Base-by-base conservation (phyloP, 768 basidiomycete species). In the Boletus rubroflammeus region DNA sequence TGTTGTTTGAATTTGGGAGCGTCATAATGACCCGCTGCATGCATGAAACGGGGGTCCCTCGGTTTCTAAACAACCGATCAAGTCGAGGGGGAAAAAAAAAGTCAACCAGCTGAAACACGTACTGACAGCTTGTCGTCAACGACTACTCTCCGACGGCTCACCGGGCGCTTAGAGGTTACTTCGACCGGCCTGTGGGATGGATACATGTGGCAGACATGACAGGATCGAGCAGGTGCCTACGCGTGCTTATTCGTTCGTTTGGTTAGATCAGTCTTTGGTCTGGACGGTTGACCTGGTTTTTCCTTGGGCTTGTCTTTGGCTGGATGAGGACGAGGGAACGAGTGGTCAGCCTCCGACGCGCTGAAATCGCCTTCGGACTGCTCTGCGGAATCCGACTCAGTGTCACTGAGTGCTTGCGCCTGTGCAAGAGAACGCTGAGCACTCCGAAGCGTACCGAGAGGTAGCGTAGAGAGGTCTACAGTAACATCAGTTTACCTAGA, bases 41-140 rank as follows among this genome's bases (percentile, higher is more conserved):
- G 78, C 26, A 88, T 74, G 72, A 98, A 98, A 44, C 94, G 83
- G 1, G 95, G 94, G 72, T 98, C 94, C 29, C 93, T 82, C 14
- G 84, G 68, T 71, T 85, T 81, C 93, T 95, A 48, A 32, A 53
- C 35, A 10, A 23, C 6, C 26, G 25, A 45, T 32, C 29, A 54
- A 36, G 34, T 19, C 13, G 17, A 32, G 26, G 43, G 17, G 1
- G 19, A 34, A 60, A 53, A 43, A 56, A 6, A 61, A 53, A 41
- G 44, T 25, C 39, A 41, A 28, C 21, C 19, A 38, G 15, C 5
- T 38, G 51, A 55, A 39, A 40, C 47, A 47, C 87, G 53, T 64
- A 90, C 93, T 40, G 78, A 65, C 56, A 83, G 81, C 36, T 80
- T 76, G 14, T 82, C 77, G 59, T 93, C 87, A 5, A 93, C 79